Evolutionary conservation across 495 filamentous ascomycete genomes (phyloP).

Genomic region (Penicillium dipodomyicola): DNA sequence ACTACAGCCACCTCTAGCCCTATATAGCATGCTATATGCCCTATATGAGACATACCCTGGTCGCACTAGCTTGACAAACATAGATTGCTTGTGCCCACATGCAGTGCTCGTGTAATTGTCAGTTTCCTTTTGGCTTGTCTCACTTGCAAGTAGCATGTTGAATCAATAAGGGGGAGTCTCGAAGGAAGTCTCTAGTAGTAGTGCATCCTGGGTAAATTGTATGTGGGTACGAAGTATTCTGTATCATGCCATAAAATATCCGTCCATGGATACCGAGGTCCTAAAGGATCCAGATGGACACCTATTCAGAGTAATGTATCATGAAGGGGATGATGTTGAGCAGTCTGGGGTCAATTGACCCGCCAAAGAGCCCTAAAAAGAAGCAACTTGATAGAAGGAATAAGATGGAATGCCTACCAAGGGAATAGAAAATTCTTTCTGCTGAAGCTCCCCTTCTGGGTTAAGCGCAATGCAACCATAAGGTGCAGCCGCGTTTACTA

Average conservation of each 20-base stretch:
- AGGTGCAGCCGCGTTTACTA: slow-evolving; percentile 11
- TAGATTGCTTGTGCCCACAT: slow-evolving; percentile 8
- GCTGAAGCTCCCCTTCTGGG: slow-evolving; percentile 42
- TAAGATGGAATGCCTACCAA: background rate
- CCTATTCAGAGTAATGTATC: background rate
- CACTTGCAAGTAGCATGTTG: background rate
- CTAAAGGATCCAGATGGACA: background rate
- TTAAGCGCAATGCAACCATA: slow-evolving; percentile 17
- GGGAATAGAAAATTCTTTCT: slow-evolving; percentile 28
- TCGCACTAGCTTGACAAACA: slow-evolving; percentile 2
- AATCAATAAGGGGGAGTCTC: background rate
- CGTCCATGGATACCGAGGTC: background rate
- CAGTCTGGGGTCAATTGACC: background rate
- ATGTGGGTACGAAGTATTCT: background rate
- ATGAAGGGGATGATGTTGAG: background rate
- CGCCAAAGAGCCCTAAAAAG: background rate
- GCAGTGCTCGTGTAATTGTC: background rate
- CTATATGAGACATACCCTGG: background rate
- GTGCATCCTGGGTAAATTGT: background rate
- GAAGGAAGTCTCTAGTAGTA: background rate
- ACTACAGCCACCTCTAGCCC: background rate
- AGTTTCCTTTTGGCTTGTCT: background rate
- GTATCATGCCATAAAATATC: background rate
- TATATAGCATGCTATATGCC: background rate
- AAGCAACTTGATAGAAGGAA: slow-evolving; percentile 1